Conservation (phyloP, 2,329 filamentous ascomycete species). For the Fusarium musae region DNA sequence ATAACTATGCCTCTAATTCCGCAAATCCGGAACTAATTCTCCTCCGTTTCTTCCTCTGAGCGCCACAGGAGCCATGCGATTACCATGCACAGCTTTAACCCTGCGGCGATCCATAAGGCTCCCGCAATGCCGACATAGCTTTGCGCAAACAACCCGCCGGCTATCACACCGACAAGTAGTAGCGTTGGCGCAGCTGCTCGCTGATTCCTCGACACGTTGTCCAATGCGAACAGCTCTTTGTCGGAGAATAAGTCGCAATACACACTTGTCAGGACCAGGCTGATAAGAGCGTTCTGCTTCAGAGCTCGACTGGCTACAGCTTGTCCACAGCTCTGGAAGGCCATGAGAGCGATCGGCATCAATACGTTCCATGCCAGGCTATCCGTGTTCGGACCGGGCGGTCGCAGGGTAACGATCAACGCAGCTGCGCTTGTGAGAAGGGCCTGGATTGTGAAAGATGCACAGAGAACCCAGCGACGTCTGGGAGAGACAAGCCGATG, state of each 20-base stretch:
- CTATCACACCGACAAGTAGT: conserved; percentile 60
- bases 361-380: conserved; percentile 68
- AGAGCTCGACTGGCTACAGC: conserved; percentile 79
- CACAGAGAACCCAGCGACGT: conserved; percentile 72
- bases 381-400: conserved; percentile 52
- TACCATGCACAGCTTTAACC: conserved; percentile 66
- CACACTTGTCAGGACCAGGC: conserved; percentile 82
- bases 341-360: conserved; percentile 74
- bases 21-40: neutral
- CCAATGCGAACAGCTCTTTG: conserved; percentile 55
- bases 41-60: conserved; percentile 51
- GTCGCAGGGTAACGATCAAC: conserved; percentile 60
- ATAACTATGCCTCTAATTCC: neutral
- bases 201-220: conserved; percentile 62
- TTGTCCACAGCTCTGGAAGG: conserved; percentile 83
- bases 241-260: conserved; percentile 85
- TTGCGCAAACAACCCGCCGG: conserved; percentile 60
- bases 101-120: conserved; percentile 68
- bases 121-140: conserved; percentile 60
- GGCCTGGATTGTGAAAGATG: conserved; percentile 66
- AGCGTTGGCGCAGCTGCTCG: conserved; percentile 60
- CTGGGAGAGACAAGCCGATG: conserved; percentile 69
- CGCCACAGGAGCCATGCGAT: conserved; percentile 72
- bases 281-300: conserved; percentile 76
- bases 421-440: conserved; percentile 63